phyloP scores from a whole-genome alignment of 192 early-diverging fungal species.

The Podila horticola region DNA sequence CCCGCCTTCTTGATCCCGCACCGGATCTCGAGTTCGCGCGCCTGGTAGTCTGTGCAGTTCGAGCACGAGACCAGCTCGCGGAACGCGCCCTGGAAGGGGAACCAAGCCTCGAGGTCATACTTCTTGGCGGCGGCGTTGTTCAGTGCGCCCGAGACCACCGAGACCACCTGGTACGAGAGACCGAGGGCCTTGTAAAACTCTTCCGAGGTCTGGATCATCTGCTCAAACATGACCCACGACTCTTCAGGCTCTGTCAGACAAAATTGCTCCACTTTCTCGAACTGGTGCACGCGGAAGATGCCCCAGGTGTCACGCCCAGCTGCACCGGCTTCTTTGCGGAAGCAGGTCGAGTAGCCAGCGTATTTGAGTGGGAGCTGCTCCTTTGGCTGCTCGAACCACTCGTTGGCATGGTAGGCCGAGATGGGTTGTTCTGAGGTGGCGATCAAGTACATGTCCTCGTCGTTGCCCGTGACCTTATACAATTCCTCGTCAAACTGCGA shows the following conservation, averaged over 20 bases:
- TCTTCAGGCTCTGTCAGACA: constrained; percentile 95
- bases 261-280: constrained; percentile 99
- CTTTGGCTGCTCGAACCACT: constrained; percentile 94
- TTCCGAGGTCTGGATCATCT: constrained; percentile 91
- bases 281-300: constrained; percentile 99
- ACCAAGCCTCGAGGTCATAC: constrained; percentile 99
- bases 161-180: constrained; percentile 94
- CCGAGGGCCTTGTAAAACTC: constrained; percentile 96
- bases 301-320: constrained; percentile 98
- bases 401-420: constrained; percentile 93
- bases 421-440: constrained; percentile 99
- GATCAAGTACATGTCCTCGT: constrained; percentile 96
- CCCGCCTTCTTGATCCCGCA: constrained; percentile 97
- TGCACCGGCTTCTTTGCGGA: constrained; percentile 99
- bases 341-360: constrained; percentile 98
- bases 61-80: constrained; percentile 99
- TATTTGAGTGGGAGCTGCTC: constrained; percentile 93
- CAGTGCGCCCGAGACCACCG: constrained; percentile 96
- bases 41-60: constrained; percentile 99
- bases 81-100: constrained; percentile 98
- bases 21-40: constrained; percentile 92
- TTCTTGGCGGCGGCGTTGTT: constrained; percentile 99
- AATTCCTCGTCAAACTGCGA: constrained; percentile 98
- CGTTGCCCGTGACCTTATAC: constrained; percentile 89
- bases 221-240: constrained; percentile 98